Conservation (phyloP, 106 monocot genomes). For the Dioscorea dumetorum region DNA sequence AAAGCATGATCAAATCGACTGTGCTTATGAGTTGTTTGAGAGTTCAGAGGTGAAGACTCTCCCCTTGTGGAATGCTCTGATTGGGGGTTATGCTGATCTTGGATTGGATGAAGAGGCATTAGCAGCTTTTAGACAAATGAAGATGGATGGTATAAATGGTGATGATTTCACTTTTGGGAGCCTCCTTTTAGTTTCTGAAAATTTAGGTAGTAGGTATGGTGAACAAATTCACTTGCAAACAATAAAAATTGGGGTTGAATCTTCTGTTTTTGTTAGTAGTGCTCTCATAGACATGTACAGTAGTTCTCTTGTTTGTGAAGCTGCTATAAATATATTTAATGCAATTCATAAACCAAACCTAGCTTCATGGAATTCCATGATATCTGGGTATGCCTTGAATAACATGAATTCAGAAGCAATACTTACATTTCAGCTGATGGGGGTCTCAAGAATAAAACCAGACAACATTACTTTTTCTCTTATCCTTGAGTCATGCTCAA, state of each 20-base stretch:
- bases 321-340: conserved; percentile 24
- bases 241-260: conserved; percentile 24
- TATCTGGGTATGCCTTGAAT: conserved; percentile 25
- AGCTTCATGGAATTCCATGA: conserved; percentile 42
- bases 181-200: conserved; percentile 16
- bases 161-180: conserved; percentile 49
- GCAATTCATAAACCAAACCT: conserved; percentile 28
- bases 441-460: conserved; percentile 8
- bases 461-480: conserved; percentile 31
- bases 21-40: conserved; percentile 27
- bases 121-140: conserved; percentile 24
- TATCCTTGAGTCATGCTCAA: conserved; percentile 27
- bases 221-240: conserved; percentile 34
- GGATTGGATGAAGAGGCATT: conserved; percentile 27
- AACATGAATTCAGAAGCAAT: conserved; percentile 18
- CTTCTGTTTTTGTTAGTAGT: conserved; percentile 27
- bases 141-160: conserved; percentile 13
- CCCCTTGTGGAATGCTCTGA: conserved; percentile 45
- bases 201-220: conserved; percentile 19
- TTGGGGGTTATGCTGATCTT: conserved; percentile 32
- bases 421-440: conserved; percentile 18
- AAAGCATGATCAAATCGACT: conserved; percentile 29
- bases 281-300: conserved; percentile 44
- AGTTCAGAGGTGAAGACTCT: conserved; percentile 23
- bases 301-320: conserved; percentile 13